Evolutionary conservation across 2,329 filamentous ascomycete species (phyloP), one percentile per base, ranked within the genome.

Genomic region (Aulographum hederae): DNA sequence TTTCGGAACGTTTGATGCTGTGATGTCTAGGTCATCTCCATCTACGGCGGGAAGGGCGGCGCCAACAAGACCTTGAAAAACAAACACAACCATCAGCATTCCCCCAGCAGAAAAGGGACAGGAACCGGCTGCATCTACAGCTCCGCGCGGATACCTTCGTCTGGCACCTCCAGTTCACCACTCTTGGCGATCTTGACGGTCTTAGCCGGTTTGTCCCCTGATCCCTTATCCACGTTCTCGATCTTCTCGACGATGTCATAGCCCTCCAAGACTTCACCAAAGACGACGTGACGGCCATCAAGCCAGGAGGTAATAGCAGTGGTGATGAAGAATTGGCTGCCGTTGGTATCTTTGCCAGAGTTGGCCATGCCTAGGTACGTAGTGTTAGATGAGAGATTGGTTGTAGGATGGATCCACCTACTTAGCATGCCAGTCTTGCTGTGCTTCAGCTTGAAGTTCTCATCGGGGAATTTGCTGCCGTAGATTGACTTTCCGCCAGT

Each of bases 401-500:
- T 26, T 10, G n/a, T 21, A 2, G 18, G 16, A 14, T n/a, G 28
- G 18, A 18, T 12, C 19, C 14, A 44, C 65, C 44, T 63, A 65
- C 64, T 82, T 42, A 89, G 63, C 32, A 81, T 61, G 47, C 80
- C 80, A 57, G 73, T 76, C 69, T 82, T 84, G 64, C 67, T 70
- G 73, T 91, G 81, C 56, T 84, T 85, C 52, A 86, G 68, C 74
- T 89, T 86, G 69, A 91, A 89, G 76, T 86, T 89, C 73, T 91
- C 80, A 48, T 91, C 80, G 41, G 70, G 58, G 61, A 89, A 89
- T 60, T 79, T 80, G 45, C 69, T 65, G 47, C 80, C 80, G 54
- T 86, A 89, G 63, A 89, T 86, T 41, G 77, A 82, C 68, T 84
- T 85, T 57, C 80, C 80, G 52, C 79, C 79, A 40, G 79, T 85